Conservation (phyloP, 2,329 filamentous ascomycete genomes). For the Fusarium euwallaceae region DNA sequence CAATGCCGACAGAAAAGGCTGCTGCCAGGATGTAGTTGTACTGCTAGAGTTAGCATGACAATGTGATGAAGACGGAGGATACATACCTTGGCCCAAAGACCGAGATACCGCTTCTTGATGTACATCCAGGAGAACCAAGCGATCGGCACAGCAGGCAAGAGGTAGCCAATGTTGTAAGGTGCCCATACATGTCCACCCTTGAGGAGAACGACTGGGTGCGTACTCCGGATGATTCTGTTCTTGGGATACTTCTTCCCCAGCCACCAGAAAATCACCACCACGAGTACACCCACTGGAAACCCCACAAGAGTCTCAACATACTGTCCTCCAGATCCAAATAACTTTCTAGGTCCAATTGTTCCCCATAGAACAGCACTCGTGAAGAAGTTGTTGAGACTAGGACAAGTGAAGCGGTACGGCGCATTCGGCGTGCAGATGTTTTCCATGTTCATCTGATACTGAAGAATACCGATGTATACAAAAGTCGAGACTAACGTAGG, state of each 20-base stretch:
- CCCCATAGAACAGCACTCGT: constrained; percentile 59
- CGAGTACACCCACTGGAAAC: constrained; percentile 55
- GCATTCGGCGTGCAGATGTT: constrained; percentile 55
- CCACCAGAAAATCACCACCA: constrained; percentile 54
- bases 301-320: constrained; percentile 54
- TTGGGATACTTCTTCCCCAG: constrained; percentile 51
- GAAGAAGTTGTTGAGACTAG: constrained; percentile 55
- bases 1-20: constrained; percentile 59
- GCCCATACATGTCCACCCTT: constrained; percentile 57
- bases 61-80: accelerated
- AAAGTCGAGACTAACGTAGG: constrained; percentile 52
- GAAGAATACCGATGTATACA: constrained; percentile 51
- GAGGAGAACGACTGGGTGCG: constrained; percentile 59
- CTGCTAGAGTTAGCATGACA: constrained; percentile 43
- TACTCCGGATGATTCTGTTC: constrained; percentile 52
- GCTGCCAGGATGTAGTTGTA: constrained; percentile 63
- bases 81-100: constrained; percentile 62
- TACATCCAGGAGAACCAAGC: constrained; percentile 64
- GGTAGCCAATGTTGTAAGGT: constrained; percentile 61
- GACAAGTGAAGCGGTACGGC: constrained; percentile 54
- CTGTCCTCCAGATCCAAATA: constrained; percentile 53
- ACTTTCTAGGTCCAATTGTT: constrained; percentile 54
- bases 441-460: constrained; percentile 54
- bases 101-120: constrained; percentile 58
- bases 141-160: constrained; percentile 61